These are phyloP conservation scores for Aspergillus puulaauensis DNA, from an alignment of 2,329 filamentous ascomycete species.

Conservation along the genomic window DNA sequence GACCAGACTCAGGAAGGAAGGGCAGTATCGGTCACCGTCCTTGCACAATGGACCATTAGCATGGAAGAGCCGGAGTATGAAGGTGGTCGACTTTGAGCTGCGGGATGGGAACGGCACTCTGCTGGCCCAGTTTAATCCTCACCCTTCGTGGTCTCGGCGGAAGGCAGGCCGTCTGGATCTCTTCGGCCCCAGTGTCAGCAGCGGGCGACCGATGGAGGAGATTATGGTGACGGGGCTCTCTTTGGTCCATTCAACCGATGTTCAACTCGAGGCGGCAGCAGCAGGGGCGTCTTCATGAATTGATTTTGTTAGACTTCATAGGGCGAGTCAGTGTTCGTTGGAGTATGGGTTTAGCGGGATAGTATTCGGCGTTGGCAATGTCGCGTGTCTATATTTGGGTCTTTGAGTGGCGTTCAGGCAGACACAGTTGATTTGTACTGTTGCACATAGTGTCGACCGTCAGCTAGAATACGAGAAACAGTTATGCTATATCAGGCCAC, in stretches of 20 bases:
- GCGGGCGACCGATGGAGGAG: slow-evolving; percentile 8
- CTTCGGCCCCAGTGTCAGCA: not conserved
- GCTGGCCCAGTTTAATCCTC: slow-evolving; percentile 7
- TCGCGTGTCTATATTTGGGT: too few relatives aligned
- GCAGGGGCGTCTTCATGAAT: not conserved
- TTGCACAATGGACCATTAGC: not conserved
- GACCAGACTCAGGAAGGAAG: slow-evolving; percentile 1
- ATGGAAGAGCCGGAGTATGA: slow-evolving; percentile 7
- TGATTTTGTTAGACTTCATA: too few relatives aligned
- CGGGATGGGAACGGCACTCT: slow-evolving; percentile 1
- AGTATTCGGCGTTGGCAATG: too few relatives aligned
- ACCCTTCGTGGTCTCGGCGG: not conserved
- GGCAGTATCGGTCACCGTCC: not conserved
- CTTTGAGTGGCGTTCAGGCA: too few relatives aligned
- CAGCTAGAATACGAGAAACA: too few relatives aligned
- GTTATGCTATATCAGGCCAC: too few relatives aligned
- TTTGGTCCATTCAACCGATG: slow-evolving; percentile 3
- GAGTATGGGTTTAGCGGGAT: too few relatives aligned
- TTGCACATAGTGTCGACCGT: too few relatives aligned
- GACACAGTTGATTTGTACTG: too few relatives aligned
- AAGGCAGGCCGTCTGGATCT: slow-evolving; percentile 8
- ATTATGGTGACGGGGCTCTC: slow-evolving; percentile 5
- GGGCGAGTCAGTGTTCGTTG: too few relatives aligned
- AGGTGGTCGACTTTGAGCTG: slow-evolving; percentile 9
- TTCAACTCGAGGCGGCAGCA: not conserved